Conservation (phyloP, 768 basidiomycete species). For the Thelephora ganbajun region DNA sequence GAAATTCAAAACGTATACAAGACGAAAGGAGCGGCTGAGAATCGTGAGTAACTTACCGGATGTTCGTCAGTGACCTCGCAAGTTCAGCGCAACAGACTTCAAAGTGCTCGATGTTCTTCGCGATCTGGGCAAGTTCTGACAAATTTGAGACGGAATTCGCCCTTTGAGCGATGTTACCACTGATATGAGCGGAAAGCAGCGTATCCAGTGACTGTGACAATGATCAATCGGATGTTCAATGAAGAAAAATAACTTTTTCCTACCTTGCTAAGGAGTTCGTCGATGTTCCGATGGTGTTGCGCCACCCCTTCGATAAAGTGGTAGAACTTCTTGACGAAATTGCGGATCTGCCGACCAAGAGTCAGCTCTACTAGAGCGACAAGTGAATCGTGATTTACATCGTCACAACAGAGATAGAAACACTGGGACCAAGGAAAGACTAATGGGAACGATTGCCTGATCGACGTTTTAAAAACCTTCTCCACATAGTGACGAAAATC, state of each 20-base stretch:
- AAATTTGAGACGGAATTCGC: constrained; percentile 64
- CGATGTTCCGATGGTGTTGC: constrained; percentile 83
- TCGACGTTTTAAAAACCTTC: not conserved
- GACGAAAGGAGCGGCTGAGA: not conserved
- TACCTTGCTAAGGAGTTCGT: constrained; percentile 84
- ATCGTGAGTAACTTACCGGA: constrained; percentile 37
- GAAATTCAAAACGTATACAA: not conserved
- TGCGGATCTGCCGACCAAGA: constrained; percentile 44
- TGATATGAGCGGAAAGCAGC: constrained; percentile 64
- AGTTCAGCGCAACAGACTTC: constrained; percentile 74
- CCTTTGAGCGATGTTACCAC: constrained; percentile 61
- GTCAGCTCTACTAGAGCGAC: not conserved
- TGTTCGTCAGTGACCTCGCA: constrained; percentile 68
- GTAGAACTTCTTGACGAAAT: constrained; percentile 90
- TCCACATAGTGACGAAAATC: constrained; percentile 1
- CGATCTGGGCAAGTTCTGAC: constrained; percentile 85
- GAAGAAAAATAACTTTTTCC: not conserved
- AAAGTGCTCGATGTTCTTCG: constrained; percentile 88
- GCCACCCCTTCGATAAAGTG: constrained; percentile 92
- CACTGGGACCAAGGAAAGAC: constrained; percentile 89
- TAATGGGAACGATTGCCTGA: constrained; percentile 50
- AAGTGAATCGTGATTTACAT: constrained; percentile 27
- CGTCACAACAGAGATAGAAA: constrained; percentile 89
- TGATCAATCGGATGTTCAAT: not conserved
- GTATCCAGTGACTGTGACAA: constrained; percentile 64